A percentile compares a stretch with the other conserved stretches of the same genome.
phyloP scores from a whole-genome alignment of 139 green algal species.

The Chlorella sp. region DNA sequence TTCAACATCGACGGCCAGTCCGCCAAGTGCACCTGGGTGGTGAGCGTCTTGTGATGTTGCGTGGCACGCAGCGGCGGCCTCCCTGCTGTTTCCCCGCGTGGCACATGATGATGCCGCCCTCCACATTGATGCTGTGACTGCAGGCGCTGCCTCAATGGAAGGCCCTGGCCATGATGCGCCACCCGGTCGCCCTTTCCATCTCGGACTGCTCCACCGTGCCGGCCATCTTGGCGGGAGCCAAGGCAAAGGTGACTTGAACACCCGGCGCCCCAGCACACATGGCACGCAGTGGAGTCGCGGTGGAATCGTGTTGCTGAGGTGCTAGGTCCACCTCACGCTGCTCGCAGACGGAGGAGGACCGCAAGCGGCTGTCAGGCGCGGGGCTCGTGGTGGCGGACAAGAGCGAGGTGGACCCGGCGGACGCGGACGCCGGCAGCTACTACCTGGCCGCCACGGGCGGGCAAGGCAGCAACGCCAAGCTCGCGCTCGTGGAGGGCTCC shows the following conservation, averaged over 20 bases:
- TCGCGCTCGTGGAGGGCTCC: background rate
- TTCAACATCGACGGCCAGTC: constrained; percentile 32
- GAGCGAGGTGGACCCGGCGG: background rate
- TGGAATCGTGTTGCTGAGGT: background rate
- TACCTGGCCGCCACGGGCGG: background rate
- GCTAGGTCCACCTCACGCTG: background rate
- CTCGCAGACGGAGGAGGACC: constrained; percentile 53
- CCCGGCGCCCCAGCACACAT: background rate
- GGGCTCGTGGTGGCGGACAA: constrained; percentile 61
- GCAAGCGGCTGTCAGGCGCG: constrained; percentile 38
- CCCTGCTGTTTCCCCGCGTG: background rate
- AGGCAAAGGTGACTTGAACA: constrained; percentile 45
- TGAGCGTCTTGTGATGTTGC: constrained; percentile 13
- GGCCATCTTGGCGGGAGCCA: constrained; percentile 21
- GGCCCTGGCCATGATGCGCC: constrained; percentile 43
- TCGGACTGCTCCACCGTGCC: constrained; percentile 43
- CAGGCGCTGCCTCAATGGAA: constrained; percentile 66
- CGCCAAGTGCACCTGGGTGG: constrained; percentile 33
- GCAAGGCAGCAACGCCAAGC: background rate
- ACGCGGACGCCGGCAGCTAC: background rate
- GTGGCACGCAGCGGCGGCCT: background rate
- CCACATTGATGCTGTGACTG: background rate
- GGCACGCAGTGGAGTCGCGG: too few relatives aligned
- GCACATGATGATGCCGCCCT: constrained; percentile 9
- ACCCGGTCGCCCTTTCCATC: constrained; percentile 53